These are phyloP conservation scores for Aureobasidium lini DNA, from an alignment of 2,329 filamentous ascomycete genomes.

Conservation along the genomic window DNA sequence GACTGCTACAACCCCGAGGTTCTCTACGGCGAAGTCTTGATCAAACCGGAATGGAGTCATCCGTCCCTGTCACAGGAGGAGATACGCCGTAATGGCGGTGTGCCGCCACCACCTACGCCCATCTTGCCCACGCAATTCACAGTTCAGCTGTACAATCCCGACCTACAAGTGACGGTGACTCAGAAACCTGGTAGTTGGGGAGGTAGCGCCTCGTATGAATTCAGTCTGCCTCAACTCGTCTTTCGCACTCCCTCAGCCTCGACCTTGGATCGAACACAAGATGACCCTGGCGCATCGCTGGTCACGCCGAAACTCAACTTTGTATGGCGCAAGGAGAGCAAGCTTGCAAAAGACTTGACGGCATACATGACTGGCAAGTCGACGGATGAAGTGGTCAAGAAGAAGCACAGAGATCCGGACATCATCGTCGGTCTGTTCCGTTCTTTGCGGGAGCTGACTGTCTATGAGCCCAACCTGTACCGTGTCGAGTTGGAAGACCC, in stretches of 20 bases:
- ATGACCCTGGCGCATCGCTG: slow-evolving; percentile 47
- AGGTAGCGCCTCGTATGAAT: slow-evolving; percentile 75
- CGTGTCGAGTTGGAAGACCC: slow-evolving; percentile 88
- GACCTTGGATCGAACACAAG: slow-evolving; percentile 65
- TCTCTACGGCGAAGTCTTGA: slow-evolving; percentile 77
- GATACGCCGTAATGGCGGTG: slow-evolving; percentile 60
- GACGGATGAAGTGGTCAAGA: slow-evolving; percentile 57
- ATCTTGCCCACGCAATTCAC: slow-evolving; percentile 69
- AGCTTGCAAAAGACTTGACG: slow-evolving; percentile 77
- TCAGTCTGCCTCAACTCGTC: slow-evolving; percentile 79
- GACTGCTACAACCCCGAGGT: slow-evolving; percentile 75
- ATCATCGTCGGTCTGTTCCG: slow-evolving; percentile 89
- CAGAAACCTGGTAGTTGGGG: slow-evolving; percentile 72
- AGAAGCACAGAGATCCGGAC: slow-evolving; percentile 81
- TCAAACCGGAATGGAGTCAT: slow-evolving; percentile 79
- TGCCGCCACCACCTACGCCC: slow-evolving; percentile 59
- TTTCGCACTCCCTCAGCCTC: slow-evolving; percentile 77
- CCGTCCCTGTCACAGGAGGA: slow-evolving; percentile 75
- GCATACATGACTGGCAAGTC: slow-evolving; percentile 79
- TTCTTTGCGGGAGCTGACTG: slow-evolving; percentile 65
- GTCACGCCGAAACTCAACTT: slow-evolving; percentile 69
- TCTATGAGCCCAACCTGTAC: slow-evolving; percentile 89
- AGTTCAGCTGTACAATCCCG: slow-evolving; percentile 90
- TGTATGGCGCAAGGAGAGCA: slow-evolving; percentile 82
- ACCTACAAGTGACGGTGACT: slow-evolving; percentile 68